phyloP scores from a whole-genome alignment of 139 green algal species.

The Chlorella sp. region DNA sequence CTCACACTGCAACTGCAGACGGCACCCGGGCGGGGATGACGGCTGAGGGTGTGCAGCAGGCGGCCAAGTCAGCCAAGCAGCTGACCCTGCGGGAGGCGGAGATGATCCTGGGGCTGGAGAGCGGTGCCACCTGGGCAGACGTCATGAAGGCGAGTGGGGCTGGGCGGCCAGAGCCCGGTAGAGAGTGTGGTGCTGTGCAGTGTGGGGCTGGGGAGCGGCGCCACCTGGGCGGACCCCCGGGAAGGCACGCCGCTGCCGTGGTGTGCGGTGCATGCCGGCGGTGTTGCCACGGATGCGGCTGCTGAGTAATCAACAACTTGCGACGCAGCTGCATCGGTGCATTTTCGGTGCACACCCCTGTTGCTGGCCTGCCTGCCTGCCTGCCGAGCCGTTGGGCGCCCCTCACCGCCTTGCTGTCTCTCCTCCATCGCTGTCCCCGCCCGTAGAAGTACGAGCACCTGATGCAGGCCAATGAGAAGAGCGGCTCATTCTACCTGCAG shows the following conservation, averaged over 20 bases:
- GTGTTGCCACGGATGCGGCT: too few relatives aligned
- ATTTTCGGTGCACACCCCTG: too few relatives aligned
- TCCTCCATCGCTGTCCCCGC: neutral
- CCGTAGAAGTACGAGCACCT: constrained; percentile 81
- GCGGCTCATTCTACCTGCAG: constrained; percentile 91
- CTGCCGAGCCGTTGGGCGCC: neutral
- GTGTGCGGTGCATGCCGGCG: too few relatives aligned
- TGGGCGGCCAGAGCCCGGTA: too few relatives aligned
- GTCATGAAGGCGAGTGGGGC: constrained; percentile 80
- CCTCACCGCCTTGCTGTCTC: neutral
- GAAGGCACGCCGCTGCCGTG: too few relatives aligned
- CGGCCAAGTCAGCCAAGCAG: constrained; percentile 38
- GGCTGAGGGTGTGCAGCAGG: constrained; percentile 63
- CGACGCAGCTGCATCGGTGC: too few relatives aligned
- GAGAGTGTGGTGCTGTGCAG: too few relatives aligned
- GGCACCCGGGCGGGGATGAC: constrained; percentile 76
- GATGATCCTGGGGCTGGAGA: constrained; percentile 76
- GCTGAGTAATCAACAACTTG: too few relatives aligned
- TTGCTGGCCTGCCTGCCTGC: neutral
- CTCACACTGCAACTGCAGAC: constrained; percentile 62
- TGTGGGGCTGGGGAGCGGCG: too few relatives aligned
- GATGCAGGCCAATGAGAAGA: constrained; percentile 84
- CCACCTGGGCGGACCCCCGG: too few relatives aligned
- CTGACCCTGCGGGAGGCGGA: constrained; percentile 80
- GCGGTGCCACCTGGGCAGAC: constrained; percentile 68